Percentiles rank a stretch among this genome's conserved stretches.
These are phyloP conservation scores for Amniculicola lignicola DNA, from an alignment of 495 filamentous ascomycete species.

Conservation along the genomic window DNA sequence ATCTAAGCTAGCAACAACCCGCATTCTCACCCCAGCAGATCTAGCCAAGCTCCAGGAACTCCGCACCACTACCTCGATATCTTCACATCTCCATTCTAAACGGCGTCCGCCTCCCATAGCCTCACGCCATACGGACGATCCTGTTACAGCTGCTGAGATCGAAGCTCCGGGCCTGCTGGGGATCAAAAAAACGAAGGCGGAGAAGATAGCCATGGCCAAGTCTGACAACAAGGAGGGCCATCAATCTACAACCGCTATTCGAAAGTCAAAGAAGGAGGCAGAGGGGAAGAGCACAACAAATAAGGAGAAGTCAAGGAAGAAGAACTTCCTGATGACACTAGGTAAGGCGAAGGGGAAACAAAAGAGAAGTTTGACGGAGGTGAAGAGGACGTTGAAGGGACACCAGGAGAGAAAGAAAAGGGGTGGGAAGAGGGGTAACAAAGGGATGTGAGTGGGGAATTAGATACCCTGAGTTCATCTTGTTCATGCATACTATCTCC, in stretches of 20 bases:
- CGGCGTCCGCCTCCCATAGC: constrained; percentile 45
- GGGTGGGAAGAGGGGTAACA: constrained; percentile 77
- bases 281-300: constrained; percentile 95
- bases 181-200: constrained; percentile 72
- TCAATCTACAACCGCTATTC: constrained; percentile 74
- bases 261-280: constrained; percentile 77
- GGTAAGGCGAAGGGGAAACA: constrained; percentile 90
- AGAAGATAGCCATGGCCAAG: constrained; percentile 72
- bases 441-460: background rate
- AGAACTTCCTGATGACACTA: constrained; percentile 98
- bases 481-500: no score
- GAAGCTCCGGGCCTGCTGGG: constrained; percentile 67
- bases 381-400: constrained; percentile 69
- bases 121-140: constrained; percentile 70
- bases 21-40: constrained; percentile 88
- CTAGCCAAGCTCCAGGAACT: constrained; percentile 89
- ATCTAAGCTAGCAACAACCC: constrained; percentile 74
- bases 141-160: constrained; percentile 82
- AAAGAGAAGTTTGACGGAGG: constrained; percentile 86
- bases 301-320: constrained; percentile 91
- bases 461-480: no score
- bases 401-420: constrained; percentile 81
- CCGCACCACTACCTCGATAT: constrained; percentile 64
- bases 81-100: constrained; percentile 53
- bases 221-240: constrained; percentile 74